Base-by-base conservation (phyloP, 2,329 filamentous ascomycete genomes). In the Diaporthe ampelina region DNA sequence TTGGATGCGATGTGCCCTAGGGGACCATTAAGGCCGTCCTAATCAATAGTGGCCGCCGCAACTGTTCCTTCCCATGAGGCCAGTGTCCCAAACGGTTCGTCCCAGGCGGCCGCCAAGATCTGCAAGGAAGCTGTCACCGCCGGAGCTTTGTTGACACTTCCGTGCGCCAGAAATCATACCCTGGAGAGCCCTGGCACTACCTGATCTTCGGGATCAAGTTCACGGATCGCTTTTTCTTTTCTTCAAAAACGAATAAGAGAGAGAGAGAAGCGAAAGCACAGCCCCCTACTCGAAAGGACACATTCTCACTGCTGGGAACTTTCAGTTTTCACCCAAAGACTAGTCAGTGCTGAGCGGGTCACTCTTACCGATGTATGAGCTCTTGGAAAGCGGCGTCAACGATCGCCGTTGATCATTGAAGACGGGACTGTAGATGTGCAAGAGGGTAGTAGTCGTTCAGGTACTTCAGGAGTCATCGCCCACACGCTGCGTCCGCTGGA, bases 101-200 rank as follows among this genome's bases (percentile, higher is more conserved):
- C 19, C 63, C n/a, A 19, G 13, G 21, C 26, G 26, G 11, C n/a
- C 37, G 45, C 63, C 45, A 24, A 37, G 26, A 67, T 67, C 61
- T 21, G n/a, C 21, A 29, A 67, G 40, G 61, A 32, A 32, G 43
- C 45, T 50, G 61, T 65, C 26, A 45, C 43, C 61, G 43, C 26
- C 9, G 26, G 24, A 32, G 4, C n/a, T 24, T 52, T 26, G 48
- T 11, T 24, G 29, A 13, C 26, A 26, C 19, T 24, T 11, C 35
- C 21, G 57, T 59, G 57, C 17, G n/a, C 58, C 58, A 19, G 35
- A 19, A n/a, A n/a, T 43, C 15, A 43, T 4, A 43, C 40, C 40
- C 40, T 43, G 40, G 40, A 6, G 13, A 43, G 40, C 40, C 11
- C 40, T 43, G 40, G 15, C 11, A 5, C 4, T 43, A 15, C 40